Base-by-base conservation (phyloP, 805 yeast species). In the Saturnispora saitoi region DNA sequence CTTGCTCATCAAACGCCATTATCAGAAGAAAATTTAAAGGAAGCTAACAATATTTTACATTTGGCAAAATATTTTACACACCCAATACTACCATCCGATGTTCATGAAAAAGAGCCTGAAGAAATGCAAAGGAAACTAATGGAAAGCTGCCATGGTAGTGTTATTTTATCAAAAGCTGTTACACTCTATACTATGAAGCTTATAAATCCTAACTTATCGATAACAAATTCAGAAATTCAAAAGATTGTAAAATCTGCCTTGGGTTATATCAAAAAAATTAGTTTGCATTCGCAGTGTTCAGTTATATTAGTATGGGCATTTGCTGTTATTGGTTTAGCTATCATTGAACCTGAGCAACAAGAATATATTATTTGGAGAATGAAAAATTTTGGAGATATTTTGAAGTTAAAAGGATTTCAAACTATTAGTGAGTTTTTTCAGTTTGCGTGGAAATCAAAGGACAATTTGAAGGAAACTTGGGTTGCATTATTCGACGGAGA, bases 1-100 rank as follows among this genome's bases (percentile, higher is more conserved):
- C 48, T 70, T 9, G 59, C 64, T 6, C 49, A 66, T 34, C 51
- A 50, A 32, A 30, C 32, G 20, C 59, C 60, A 24, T 44, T 53
- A 5, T 39, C 43, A 24, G 43, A 40, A 4, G 24, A 37, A 4
- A 42, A 52, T 31, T 38, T 22, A 19, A 32, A 22, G 4, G 32
- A 48, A 8, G 50, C 50, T 3, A 12, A 19, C 2, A 30, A 43
- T 5, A 37, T 57, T 4, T 26, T 50, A 17, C 42, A 45, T 15
- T 20, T 45, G 1, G 59, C 57, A 4, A 51, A 51, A 7, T 56
- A 42, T 28, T 53, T 49, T 29, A 49, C 47, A 0, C 31, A 45
- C 3, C 60, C 60, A 2, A 43, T 52, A 14, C 29, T 57, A 32
- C 58, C 60, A 4, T 15, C 32, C 2, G 43, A 47, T 17, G 52